Evolutionary conservation across 192 early-diverging fungal species (phyloP).

Genomic region (Haplosporangium gracile): DNA sequence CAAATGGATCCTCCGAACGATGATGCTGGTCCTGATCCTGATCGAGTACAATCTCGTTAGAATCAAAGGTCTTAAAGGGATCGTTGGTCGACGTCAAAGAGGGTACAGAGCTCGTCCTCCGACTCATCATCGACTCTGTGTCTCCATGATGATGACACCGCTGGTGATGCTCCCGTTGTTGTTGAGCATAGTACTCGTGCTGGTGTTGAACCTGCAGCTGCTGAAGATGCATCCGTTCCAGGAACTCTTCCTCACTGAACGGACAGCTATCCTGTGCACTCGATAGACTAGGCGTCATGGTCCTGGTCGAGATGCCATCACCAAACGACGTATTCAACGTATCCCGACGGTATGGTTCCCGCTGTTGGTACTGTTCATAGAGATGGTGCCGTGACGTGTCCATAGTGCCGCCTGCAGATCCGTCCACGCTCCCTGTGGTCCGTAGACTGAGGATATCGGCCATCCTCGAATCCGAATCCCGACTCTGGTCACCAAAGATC

Average conservation of each 20-base stretch:
- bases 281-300: slow-evolving; percentile 25
- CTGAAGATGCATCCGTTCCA: slow-evolving; percentile 25
- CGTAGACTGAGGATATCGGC: slow-evolving; percentile 46
- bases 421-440: slow-evolving; percentile 15
- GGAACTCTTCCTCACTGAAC: slow-evolving; percentile 34
- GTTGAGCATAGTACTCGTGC: slow-evolving; percentile 18
- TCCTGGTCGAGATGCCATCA: background rate
- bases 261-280: slow-evolving; percentile 24
- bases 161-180: background rate
- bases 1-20: background rate
- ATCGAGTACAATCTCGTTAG: slow-evolving; percentile 19
- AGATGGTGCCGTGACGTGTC: slow-evolving; percentile 8
- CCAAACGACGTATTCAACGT: slow-evolving; percentile 25
- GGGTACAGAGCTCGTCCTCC: slow-evolving; percentile 29
- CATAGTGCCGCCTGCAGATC: background rate
- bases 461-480: slow-evolving; percentile 49
- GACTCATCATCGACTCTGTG: slow-evolving; percentile 9
- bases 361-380: background rate
- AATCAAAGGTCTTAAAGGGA: slow-evolving; percentile 53
- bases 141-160: slow-evolving; percentile 1
- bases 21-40: background rate
- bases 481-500: slow-evolving; percentile 25
- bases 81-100: slow-evolving; percentile 52
- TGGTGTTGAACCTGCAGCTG: slow-evolving; percentile 24
- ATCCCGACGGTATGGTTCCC: slow-evolving; percentile 9